phyloP scores from a whole-genome alignment of 352 stramenopile genomes.

The Phytophthora hybrid region DNA sequence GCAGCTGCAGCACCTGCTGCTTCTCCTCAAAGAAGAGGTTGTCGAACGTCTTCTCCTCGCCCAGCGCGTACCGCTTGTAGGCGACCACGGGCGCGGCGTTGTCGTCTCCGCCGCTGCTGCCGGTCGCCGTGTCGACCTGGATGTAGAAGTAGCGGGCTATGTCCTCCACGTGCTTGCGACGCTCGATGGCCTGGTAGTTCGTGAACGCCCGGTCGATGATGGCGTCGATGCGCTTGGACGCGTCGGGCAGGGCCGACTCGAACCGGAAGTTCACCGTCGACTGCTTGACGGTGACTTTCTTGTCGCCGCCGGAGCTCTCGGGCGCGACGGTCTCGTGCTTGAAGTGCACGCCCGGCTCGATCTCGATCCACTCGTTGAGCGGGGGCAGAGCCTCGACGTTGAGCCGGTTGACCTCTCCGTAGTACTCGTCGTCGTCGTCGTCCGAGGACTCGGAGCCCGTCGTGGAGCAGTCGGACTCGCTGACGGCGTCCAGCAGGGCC shows the following conservation, averaged over 20 bases:
- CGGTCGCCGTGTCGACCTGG: slow-evolving; percentile 25
- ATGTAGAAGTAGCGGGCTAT: slow-evolving; percentile 62
- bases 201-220: slow-evolving; percentile 50
- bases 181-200: slow-evolving; percentile 49
- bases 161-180: slow-evolving; percentile 47
- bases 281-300: slow-evolving; percentile 37
- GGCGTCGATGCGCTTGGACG: slow-evolving; percentile 49
- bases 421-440: slow-evolving; percentile 38
- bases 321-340: slow-evolving; percentile 50
- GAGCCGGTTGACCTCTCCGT: slow-evolving; percentile 45
- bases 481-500: slow-evolving; percentile 30
- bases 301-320: slow-evolving; percentile 29
- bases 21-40: slow-evolving; percentile 91
- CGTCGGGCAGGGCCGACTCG: slow-evolving; percentile 36
- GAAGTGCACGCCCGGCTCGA: slow-evolving; percentile 56
- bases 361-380: slow-evolving; percentile 55
- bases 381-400: slow-evolving; percentile 49
- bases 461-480: slow-evolving; percentile 33
- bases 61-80: slow-evolving; percentile 82
- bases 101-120: slow-evolving; percentile 12
- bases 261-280: slow-evolving; percentile 42
- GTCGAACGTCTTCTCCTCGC: slow-evolving; percentile 89
- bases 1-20: slow-evolving; percentile 60
- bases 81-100: slow-evolving; percentile 11
- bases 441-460: slow-evolving; percentile 35